Percentiles rank a stretch among this genome's conserved stretches.
phyloP scores from a whole-genome alignment of 495 filamentous ascomycete species.

The Annulohypoxylon maeteangense region DNA sequence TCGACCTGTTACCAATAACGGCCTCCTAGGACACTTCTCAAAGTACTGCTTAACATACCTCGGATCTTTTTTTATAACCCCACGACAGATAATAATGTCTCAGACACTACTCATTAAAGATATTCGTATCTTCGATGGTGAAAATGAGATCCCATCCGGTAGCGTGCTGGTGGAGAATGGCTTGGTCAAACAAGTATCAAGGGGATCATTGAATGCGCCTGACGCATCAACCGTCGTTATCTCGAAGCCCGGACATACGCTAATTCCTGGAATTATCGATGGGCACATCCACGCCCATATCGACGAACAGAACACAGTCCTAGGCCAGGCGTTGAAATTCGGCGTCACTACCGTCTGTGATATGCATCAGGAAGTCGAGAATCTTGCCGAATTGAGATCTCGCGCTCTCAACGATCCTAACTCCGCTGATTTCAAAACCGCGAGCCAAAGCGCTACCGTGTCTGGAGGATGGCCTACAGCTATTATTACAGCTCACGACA shows the following conservation, averaged over 20 bases:
- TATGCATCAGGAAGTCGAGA: slow-evolving; percentile 35
- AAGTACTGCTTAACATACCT: background rate
- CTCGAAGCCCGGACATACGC: slow-evolving; percentile 28
- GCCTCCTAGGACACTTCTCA: background rate
- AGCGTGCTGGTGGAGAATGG: slow-evolving; percentile 34
- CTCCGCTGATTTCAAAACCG: slow-evolving; percentile 34
- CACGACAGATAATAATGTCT: too few species aligned
- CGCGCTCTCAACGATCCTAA: slow-evolving; percentile 17
- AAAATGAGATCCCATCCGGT: slow-evolving; percentile 23
- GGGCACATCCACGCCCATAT: slow-evolving; percentile 28
- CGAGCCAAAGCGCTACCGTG: slow-evolving; percentile 22
- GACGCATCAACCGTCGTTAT: slow-evolving; percentile 9
- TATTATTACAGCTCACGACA: slow-evolving; percentile 16
- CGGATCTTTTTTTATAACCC: too few species aligned
- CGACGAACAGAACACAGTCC: slow-evolving; percentile 7
- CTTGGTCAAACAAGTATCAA: slow-evolving; percentile 24
- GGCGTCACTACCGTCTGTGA: slow-evolving; percentile 37
- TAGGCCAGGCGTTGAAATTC: slow-evolving; percentile 25
- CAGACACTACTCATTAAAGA: slow-evolving; percentile 17
- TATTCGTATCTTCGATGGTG: slow-evolving; percentile 31
- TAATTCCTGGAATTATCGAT: slow-evolving; percentile 35
- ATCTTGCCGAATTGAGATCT: slow-evolving; percentile 10
- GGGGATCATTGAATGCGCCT: background rate
- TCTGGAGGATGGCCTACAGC: slow-evolving; percentile 31
- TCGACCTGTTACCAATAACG: background rate